A percentile compares a stretch with the other conserved stretches of the same genome.
These are phyloP conservation scores for Fonsecaea erecta DNA, from an alignment of 2,329 filamentous ascomycete species.

Conservation along the genomic window DNA sequence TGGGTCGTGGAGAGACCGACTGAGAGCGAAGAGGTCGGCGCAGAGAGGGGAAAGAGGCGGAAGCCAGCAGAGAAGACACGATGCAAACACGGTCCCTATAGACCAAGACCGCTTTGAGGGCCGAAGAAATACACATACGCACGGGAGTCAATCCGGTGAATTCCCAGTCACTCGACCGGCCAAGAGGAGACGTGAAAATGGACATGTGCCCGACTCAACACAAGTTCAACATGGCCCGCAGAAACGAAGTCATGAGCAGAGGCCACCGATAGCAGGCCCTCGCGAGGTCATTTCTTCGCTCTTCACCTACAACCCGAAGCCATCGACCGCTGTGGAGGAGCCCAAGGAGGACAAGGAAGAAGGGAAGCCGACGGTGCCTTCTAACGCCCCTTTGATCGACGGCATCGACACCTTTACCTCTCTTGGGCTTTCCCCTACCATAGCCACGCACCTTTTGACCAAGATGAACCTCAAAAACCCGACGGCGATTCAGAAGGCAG, in stretches of 20 bases:
- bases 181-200: constrained; percentile 50
- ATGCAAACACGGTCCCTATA: constrained; percentile 27
- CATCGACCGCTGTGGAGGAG: constrained; percentile 48
- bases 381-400: constrained; percentile 85
- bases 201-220: constrained; percentile 42
- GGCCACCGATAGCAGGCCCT: constrained; percentile 33
- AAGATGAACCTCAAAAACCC: constrained; percentile 90
- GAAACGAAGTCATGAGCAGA: constrained; percentile 14
- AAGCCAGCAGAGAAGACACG: constrained; percentile 43
- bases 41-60: constrained; percentile 49
- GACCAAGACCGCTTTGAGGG: constrained; percentile 1
- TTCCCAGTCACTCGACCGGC: constrained; percentile 41
- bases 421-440: constrained; percentile 76
- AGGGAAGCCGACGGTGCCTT: constrained; percentile 68
- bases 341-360: constrained; percentile 45
- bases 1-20: constrained; percentile 88
- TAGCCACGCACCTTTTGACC: constrained; percentile 80
- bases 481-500: constrained; percentile 91
- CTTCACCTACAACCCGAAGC: constrained; percentile 88
- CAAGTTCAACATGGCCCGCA: constrained; percentile 9
- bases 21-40: constrained; percentile 74
- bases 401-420: constrained; percentile 85
- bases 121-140: background rate
- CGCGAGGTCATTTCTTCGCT: constrained; percentile 82
- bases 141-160: constrained; percentile 42